phyloP scores from a whole-genome alignment of 352 stramenopile genomes.

The Globisporangium uncinulatum region DNA sequence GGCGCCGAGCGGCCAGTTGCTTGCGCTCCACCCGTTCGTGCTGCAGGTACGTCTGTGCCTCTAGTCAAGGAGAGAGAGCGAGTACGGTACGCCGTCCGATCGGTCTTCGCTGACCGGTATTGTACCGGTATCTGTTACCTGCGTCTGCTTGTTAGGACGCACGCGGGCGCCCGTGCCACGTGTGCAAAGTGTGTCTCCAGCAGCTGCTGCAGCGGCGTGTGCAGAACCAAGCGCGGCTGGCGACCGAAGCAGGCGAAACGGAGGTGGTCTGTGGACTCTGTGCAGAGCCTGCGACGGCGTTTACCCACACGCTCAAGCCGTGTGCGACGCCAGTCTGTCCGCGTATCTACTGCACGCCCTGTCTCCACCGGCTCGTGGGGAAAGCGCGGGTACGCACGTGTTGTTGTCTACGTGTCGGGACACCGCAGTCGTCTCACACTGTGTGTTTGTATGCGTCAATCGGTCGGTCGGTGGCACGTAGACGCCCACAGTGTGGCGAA shows the following conservation, averaged over 20 bases:
- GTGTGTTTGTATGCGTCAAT: background rate
- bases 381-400: conserved; percentile 27
- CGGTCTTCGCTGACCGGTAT: too few relatives aligned
- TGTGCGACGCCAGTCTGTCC: conserved; percentile 22
- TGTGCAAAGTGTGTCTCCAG: conserved; percentile 69
- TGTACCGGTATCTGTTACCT: too few relatives aligned
- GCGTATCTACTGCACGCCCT: conserved; percentile 48
- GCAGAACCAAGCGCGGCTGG: conserved; percentile 1
- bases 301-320: conserved; percentile 3
- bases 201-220: conserved; percentile 36
- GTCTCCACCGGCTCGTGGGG: conserved; percentile 56
- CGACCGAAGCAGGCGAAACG: conserved; percentile 6
- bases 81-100: too few relatives aligned
- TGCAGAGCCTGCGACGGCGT: conserved; percentile 11
- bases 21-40: conserved; percentile 66
- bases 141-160: conserved; percentile 26
- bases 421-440: background rate
- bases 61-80: background rate
- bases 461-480: background rate
- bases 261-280: conserved; percentile 46
- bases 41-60: conserved; percentile 48
- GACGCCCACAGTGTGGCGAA: conserved; percentile 45
- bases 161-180: conserved; percentile 34
- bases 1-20: conserved; percentile 13
- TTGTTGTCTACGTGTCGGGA: background rate